Percentiles rank a stretch among this genome's conserved stretches.
These are phyloP conservation scores for Penicillium sp. DNA, from an alignment of 2,329 filamentous ascomycete genomes.

Conservation along the genomic window DNA sequence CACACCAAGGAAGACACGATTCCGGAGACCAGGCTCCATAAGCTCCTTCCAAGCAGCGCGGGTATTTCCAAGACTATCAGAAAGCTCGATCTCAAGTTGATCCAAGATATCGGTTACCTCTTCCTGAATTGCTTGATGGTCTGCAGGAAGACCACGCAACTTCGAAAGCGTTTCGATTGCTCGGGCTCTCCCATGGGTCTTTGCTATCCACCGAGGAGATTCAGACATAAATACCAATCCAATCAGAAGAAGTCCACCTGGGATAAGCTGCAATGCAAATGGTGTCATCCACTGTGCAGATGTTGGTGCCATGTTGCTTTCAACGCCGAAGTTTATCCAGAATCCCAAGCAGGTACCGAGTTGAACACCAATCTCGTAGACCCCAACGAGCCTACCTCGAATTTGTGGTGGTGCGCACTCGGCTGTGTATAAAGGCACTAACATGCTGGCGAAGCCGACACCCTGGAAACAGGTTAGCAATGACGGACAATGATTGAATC, in stretches of 20 bases:
- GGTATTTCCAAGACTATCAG: neutral
- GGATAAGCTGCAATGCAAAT: constrained; percentile 62
- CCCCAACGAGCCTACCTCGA: constrained; percentile 58
- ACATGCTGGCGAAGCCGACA: constrained; percentile 50
- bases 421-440: constrained; percentile 58
- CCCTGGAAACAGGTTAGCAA: constrained; percentile 14
- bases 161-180: constrained; percentile 55
- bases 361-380: constrained; percentile 59
- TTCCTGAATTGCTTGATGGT: constrained; percentile 53
- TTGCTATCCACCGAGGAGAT: constrained; percentile 65
- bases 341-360: constrained; percentile 39
- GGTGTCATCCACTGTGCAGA: constrained; percentile 60
- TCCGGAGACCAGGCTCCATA: constrained; percentile 44
- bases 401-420: constrained; percentile 59
- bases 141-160: constrained; percentile 54
- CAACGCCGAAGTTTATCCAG: constrained; percentile 55
- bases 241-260: constrained; percentile 58
- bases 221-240: constrained; percentile 63
- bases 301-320: constrained; percentile 33
- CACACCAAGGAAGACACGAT: constrained; percentile 53
- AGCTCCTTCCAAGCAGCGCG: constrained; percentile 58
- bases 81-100: constrained; percentile 56
- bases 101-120: constrained; percentile 60
- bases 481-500: neutral
- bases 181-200: constrained; percentile 64